Conservation (phyloP, 768 basidiomycete genomes). For the Mycena rebaudengoi region DNA sequence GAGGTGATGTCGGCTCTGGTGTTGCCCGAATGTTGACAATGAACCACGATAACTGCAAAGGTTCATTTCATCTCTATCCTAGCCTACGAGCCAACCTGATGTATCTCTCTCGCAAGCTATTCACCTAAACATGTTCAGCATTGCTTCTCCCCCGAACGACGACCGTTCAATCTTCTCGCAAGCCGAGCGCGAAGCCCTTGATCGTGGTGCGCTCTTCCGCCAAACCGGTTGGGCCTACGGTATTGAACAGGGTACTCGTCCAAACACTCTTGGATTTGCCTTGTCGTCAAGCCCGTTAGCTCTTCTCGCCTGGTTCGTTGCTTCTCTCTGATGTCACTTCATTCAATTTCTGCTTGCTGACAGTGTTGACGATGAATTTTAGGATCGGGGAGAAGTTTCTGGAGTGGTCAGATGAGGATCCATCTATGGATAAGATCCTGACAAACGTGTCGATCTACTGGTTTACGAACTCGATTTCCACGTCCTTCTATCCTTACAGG, state of each 20-base stretch:
- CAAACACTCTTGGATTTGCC: slow-evolving; percentile 16
- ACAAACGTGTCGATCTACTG: slow-evolving; percentile 16
- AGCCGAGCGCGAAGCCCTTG: slow-evolving; percentile 15
- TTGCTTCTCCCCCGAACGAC: slow-evolving; percentile 5
- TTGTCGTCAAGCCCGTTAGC: slow-evolving; percentile 17
- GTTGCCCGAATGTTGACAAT: not conserved
- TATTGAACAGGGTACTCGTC: slow-evolving; percentile 13
- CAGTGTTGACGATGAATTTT: slow-evolving; percentile 6
- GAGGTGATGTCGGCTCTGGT: slow-evolving; percentile 5
- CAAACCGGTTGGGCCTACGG: slow-evolving; percentile 16
- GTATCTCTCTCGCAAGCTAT: slow-evolving; percentile 8
- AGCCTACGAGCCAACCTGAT: not conserved
- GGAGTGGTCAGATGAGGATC: slow-evolving; percentile 14
- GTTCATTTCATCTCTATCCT: slow-evolving; percentile 1
- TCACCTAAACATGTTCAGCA: slow-evolving; percentile 11
- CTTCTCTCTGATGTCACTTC: slow-evolving; percentile 10
- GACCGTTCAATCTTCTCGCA: slow-evolving; percentile 14
- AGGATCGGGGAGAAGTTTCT: slow-evolving; percentile 15
- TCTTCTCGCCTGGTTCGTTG: slow-evolving; percentile 13
- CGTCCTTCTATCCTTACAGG: slow-evolving; percentile 16
- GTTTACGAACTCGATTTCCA: slow-evolving; percentile 15
- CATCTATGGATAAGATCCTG: slow-evolving; percentile 15
- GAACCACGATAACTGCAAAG: slow-evolving; percentile 13
- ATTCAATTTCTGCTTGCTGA: slow-evolving; percentile 11
- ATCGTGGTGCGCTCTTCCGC: slow-evolving; percentile 5